Percentiles rank a stretch among this genome's conserved stretches.
Evolutionary conservation across 2,329 filamentous ascomycete species (phyloP).

Genomic region (Hypoxylon sp.): DNA sequence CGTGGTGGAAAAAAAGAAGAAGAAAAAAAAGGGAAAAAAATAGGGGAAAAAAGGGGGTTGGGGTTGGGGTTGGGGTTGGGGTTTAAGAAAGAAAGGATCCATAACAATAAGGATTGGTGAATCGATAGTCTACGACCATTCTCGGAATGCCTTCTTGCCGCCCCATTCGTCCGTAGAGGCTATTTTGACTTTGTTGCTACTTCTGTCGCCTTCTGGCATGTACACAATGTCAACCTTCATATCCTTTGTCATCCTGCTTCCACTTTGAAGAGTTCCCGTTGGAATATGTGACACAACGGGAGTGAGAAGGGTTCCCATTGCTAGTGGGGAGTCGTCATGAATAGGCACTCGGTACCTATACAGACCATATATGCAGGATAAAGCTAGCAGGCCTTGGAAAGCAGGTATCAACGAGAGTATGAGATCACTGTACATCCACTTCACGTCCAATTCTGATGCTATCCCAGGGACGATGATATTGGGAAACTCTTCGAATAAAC

Average conservation of each 20-base stretch:
- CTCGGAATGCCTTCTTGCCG: slow-evolving; percentile 4
- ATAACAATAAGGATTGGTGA: background rate
- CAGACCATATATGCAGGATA: background rate
- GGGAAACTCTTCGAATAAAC: background rate
- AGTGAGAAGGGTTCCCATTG: slow-evolving; percentile 13
- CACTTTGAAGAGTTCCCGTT: background rate
- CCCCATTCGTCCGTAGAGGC: background rate
- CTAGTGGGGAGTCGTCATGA: slow-evolving; percentile 11
- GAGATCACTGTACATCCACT: slow-evolving; percentile 17
- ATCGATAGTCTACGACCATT: background rate
- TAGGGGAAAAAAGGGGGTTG: too few species aligned
- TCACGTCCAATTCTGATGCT: slow-evolving; percentile 10
- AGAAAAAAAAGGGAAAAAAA: background rate
- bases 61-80: too few species aligned
- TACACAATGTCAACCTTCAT: background rate
- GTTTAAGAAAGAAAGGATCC: background rate
- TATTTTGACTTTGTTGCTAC: background rate
- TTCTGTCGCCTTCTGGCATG: background rate
- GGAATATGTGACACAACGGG: slow-evolving; percentile 4
- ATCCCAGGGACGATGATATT: slow-evolving; percentile 4
- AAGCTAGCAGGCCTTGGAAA: slow-evolving; percentile 14
- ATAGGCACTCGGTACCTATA: slow-evolving; percentile 1
- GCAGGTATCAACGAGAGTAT: slow-evolving; percentile 12
- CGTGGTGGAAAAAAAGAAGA: too few species aligned
- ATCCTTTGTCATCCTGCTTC: slow-evolving; percentile 2